A percentile compares a stretch with the other conserved stretches of the same genome.
phyloP scores from a whole-genome alignment of 805 yeast species.

The Starmerella riodocensis region DNA sequence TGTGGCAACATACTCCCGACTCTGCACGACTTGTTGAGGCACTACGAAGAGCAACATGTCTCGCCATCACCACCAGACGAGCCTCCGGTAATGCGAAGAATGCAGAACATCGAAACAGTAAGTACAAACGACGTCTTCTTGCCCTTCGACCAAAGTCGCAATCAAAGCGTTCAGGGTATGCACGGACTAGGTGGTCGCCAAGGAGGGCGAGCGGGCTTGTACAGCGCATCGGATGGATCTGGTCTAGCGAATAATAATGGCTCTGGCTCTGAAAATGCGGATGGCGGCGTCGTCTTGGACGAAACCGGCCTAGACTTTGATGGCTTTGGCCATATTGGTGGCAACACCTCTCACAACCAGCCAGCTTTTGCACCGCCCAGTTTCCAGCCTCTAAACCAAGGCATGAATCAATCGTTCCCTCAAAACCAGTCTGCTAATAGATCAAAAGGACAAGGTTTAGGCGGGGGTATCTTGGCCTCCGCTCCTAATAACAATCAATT shows the following conservation, averaged over 20 bases:
- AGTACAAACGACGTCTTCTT: slow-evolving; percentile 87
- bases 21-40: slow-evolving; percentile 80
- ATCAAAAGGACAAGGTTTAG: too few relatives aligned
- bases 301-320: not conserved
- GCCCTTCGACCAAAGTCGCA: slow-evolving; percentile 24
- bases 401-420: not conserved
- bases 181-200: too few relatives aligned
- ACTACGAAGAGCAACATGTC: slow-evolving; percentile 93
- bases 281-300: not conserved
- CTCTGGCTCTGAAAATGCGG: not conserved
- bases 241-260: too few relatives aligned
- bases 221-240: too few relatives aligned
- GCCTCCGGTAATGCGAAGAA: slow-evolving; percentile 26
- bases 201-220: too few relatives aligned
- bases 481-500: too few relatives aligned
- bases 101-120: slow-evolving; percentile 66
- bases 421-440: too few relatives aligned
- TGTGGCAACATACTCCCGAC: slow-evolving; percentile 90
- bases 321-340: not conserved
- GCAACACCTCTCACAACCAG: slow-evolving; percentile 2
- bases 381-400: slow-evolving; percentile 14
- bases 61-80: slow-evolving; percentile 41
- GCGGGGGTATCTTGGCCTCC: too few relatives aligned
- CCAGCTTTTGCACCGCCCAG: slow-evolving; percentile 19
- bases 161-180: too few relatives aligned